Evolutionary conservation across 1,284 basidiomycete species (phyloP).

Genomic region (Rhodotorula sp.): DNA sequence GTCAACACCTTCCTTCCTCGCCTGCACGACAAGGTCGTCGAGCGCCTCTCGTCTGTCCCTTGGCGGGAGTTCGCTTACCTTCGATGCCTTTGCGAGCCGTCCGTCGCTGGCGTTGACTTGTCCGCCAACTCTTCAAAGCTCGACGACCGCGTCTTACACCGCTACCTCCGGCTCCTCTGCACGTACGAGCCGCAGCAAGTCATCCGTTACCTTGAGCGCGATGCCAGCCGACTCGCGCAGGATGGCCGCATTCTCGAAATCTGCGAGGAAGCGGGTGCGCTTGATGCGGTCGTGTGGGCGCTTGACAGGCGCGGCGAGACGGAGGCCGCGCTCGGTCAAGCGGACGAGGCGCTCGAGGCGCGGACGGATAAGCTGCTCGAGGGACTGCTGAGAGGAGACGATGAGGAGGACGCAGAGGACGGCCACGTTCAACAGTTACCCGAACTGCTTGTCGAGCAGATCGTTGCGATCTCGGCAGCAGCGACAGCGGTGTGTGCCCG

Average conservation of each 20-base stretch:
- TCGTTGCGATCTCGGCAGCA: conserved; percentile 53
- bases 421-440: conserved; percentile 31
- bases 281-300: conserved; percentile 80
- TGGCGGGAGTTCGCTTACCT: conserved; percentile 74
- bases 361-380: conserved; percentile 58
- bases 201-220: conserved; percentile 61
- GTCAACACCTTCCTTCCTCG: conserved; percentile 66
- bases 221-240: conserved; percentile 56
- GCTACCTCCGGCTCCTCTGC: conserved; percentile 73
- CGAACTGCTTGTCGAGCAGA: conserved; percentile 28
- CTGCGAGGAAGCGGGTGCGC: conserved; percentile 66
- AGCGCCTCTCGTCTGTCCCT: conserved; percentile 50
- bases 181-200: conserved; percentile 65
- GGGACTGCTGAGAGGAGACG: conserved; percentile 47
- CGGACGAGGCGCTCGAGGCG: conserved; percentile 61
- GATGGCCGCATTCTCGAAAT: conserved; percentile 59
- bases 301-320: conserved; percentile 65
- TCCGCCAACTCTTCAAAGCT: neutral
- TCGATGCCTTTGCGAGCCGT: conserved; percentile 66
- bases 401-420: conserved; percentile 37
- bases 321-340: conserved; percentile 64
- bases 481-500: conserved; percentile 40
- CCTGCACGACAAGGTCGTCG: conserved; percentile 58
- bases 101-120: conserved; percentile 47
- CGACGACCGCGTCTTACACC: conserved; percentile 47